Evolutionary conservation across 345 rosid species (phyloP), one percentile per base, ranked within the genome.

Genomic region (Euphorbia tirucalli): DNA sequence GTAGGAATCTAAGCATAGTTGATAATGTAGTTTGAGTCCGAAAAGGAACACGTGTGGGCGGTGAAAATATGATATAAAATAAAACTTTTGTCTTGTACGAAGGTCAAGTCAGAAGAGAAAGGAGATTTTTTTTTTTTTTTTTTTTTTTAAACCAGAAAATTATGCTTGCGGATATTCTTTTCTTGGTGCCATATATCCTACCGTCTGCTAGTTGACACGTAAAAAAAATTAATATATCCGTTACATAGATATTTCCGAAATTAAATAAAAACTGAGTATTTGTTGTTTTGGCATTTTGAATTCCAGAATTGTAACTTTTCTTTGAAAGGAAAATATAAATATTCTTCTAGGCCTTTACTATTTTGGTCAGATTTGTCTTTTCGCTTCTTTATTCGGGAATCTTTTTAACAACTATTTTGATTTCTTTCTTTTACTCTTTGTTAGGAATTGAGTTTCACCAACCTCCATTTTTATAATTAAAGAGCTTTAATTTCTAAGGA

Each of bases 11-110:
- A 75, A 73, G 27, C 28, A 2, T 58, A 25, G 55, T 62, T 75
- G 49, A 6, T 22, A 37, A 48, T 35, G 50, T 11, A 3, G 70
- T 66, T 72, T 77, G 78, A 69, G 85, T 66, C 75, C 74, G 73
- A 65, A 24, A 57, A n/a, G 11, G 31, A 16, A 54, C n/a, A 3
- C 22, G 46, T 1, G 75, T 31, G 74, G 61, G 66, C 68, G 27
- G 56, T 13, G 6, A 24, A 18, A 32, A 70, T 27, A 55, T 49
- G 7, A 28, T 68, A 69, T 7, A 46, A 11, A 41, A 22, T 16
- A 5, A 27, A 10, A 15, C 18, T 30, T 28, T 37, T 30, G 52
- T 65, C 59, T 6, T 41, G 30, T 65, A 11, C 3, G 0, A 7
- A 5, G 21, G 22, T 31, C 13, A 15, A 27, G 75, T 75, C 75